Evolutionary conservation across 2,329 filamentous ascomycete genomes (phyloP).

Genomic region (Thielaviopsis ethacetica): DNA sequence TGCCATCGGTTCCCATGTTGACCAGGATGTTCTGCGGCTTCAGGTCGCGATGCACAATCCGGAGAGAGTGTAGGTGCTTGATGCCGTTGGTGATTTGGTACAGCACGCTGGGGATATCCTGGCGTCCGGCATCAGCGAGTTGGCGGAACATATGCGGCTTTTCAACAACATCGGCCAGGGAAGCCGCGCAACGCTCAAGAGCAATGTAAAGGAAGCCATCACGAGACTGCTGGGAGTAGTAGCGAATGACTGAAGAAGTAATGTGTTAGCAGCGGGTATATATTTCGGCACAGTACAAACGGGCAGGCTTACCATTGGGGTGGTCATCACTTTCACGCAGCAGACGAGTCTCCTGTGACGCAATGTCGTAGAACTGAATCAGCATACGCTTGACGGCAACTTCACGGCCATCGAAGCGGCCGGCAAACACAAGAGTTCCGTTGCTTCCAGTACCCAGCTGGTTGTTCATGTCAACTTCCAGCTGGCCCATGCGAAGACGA

Average conservation of each 20-base stretch:
- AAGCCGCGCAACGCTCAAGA: conserved; percentile 83
- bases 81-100: conserved; percentile 84
- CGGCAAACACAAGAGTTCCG: conserved; percentile 89
- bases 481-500: conserved; percentile 43
- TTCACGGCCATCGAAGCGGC: conserved; percentile 82
- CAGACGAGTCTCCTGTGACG: conserved; percentile 80
- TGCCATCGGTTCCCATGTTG: conserved; percentile 50
- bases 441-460: conserved; percentile 72
- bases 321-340: conserved; percentile 90
- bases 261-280: conserved; percentile 15
- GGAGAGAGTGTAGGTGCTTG: conserved; percentile 72
- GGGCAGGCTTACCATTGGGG: conserved; percentile 47
- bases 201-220: conserved; percentile 92
- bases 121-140: conserved; percentile 55
- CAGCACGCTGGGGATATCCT: conserved; percentile 63
- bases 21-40: conserved; percentile 97
- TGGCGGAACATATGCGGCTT: conserved; percentile 50
- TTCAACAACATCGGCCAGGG: conserved; percentile 79
- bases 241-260: conserved; percentile 59
- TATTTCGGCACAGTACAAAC: not conserved
- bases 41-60: conserved; percentile 91
- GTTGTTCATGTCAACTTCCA: conserved; percentile 46
- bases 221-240: conserved; percentile 81
- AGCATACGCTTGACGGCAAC: conserved; percentile 96
- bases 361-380: conserved; percentile 88